Evolutionary conservation across 1,139 yeast genomes (phyloP), one percentile per base, ranked within the genome.

Genomic region (Suhomyces ambrosiae): DNA sequence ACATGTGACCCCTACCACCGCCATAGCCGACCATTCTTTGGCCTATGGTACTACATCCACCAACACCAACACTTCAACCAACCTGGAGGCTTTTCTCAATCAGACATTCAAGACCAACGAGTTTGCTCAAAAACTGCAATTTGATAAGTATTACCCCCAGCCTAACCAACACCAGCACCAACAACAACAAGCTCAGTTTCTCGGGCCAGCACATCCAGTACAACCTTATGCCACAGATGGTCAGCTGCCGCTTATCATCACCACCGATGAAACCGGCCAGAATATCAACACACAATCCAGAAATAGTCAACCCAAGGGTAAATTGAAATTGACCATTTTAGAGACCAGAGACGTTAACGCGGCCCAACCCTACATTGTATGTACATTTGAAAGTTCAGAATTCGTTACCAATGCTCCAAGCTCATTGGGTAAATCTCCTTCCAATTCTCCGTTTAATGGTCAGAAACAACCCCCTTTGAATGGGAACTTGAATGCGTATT

Each of bases 301-400:
- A 38, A 58, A 56, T 34, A 51, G 71, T 28, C 73, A 79, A 28
- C 88, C 89, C 33, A 78, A 85, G 59, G 97, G 97, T 32, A 86
- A 86, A 58, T 73, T 92, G 37, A 80, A 80, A 52, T 89, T 92
- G 33, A 79, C 79, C 32, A 88, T 92, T 48, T 69, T 85, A 27
- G 92, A 87, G 58, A 97, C 96, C 3, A 76, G 74, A 42, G 82
- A 80, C 48, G 69, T 89, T 45, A 67, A 74, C 47, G 63, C 62
- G 30, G 74, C 88, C 7, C 83, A 80, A 51, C 96, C 96, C 3
- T 90, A 90, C 59, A 96, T 87, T 16, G 96, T 90, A 23, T 87
- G 96, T 60, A 86, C 96, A 2, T 90, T 86, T 65, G 96, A 89
- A 58, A 84, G 94, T 45, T 84, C 95, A 1, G 97, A 90, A 64